Percentiles rank a stretch among this genome's conserved stretches.
These are phyloP conservation scores for Graphiopsis chlorocephala DNA, from an alignment of 2,329 filamentous ascomycete species.

Conservation along the genomic window DNA sequence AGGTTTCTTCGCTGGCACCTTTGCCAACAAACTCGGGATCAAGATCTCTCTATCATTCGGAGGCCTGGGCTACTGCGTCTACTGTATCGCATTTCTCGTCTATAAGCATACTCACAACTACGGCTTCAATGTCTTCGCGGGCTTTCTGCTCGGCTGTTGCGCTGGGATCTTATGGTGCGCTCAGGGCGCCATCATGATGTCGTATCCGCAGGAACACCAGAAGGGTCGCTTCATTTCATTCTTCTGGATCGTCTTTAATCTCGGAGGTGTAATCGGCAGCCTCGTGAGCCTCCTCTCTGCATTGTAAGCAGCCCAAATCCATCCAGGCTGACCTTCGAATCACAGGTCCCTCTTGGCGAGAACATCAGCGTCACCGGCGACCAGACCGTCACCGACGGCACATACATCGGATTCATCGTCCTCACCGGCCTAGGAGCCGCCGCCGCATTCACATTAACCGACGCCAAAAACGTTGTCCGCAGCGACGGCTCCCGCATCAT, in stretches of 20 bases:
- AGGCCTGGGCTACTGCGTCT: constrained; percentile 40
- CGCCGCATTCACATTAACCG: constrained; percentile 66
- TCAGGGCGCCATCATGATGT: constrained; percentile 85
- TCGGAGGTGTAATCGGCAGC: constrained; percentile 57
- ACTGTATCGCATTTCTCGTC: constrained; percentile 63
- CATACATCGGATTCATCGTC: constrained; percentile 82
- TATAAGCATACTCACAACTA: constrained; percentile 66
- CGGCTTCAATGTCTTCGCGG: constrained; percentile 73
- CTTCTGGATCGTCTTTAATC: constrained; percentile 95
- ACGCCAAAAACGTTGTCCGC: constrained; percentile 70
- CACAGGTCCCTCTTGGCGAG: constrained; percentile 68
- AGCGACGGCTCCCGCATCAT: constrained; percentile 76
- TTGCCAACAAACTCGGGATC: constrained; percentile 73
- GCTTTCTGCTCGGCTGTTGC: constrained; percentile 71
- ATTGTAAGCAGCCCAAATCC: background rate
- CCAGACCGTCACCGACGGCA: constrained; percentile 70
- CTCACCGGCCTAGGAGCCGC: constrained; percentile 71
- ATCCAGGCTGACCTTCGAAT: constrained; percentile 27
- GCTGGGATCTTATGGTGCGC: constrained; percentile 79
- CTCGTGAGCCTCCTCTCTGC: background rate
- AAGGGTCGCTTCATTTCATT: constrained; percentile 87
- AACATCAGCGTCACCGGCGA: constrained; percentile 56
- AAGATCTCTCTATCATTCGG: constrained; percentile 67
- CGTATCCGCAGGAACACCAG: constrained; percentile 74
- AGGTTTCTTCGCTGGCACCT: constrained; percentile 65